Base-by-base conservation (phyloP, 2,329 filamentous ascomycete species). In the Aphanocladium album region DNA sequence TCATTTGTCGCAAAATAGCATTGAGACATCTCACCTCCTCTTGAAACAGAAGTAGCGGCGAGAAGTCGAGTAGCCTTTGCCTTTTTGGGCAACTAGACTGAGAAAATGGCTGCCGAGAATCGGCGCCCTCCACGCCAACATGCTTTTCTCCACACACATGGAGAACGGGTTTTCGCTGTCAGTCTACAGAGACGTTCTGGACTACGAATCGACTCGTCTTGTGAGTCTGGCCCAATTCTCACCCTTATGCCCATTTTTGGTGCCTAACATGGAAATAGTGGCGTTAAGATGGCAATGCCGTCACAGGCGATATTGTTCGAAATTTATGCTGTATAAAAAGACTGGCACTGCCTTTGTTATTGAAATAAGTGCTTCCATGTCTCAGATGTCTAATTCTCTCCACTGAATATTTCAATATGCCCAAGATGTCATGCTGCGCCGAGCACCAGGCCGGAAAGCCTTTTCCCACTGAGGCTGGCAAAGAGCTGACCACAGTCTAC, bases 401-500 rank as follows among this genome's bases (percentile, higher is more conserved):
- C 2, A 30, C 35, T 14, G 12, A 4, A 14, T 27, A 19, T 49
- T 17, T 1, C 43, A 39, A 21, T 33, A 39, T 27, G 16, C 17
- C 30, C 30, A 57, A 39, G 47, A 37, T 57, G 37, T 9, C 57
- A 21, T 59, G 57, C 49, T 52, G 39, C 27, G 47, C 49, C n/a
- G 57, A 59, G 19, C 49, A 59, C 49, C 33, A 59, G 14, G 57
- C 57, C 2, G 57, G 57, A 7, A 37, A 53, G 37, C 37, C 47
- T 9, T 67, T 67, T 46, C 67, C 67, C 11, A 65, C 65, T 46
- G 62, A 67, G 30, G 67, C 67, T 41, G 67, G 67, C 52, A 66
- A 60, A 14, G 53, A 61, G 37, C 62, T 68, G 37, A 58, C 58
- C 25, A 60, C 62, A 19, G 62, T 65, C 49, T 57, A 64, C 39